These are phyloP conservation scores for Tulasnella sp. DNA, from an alignment of 768 basidiomycete species.

Conservation along the genomic window DNA sequence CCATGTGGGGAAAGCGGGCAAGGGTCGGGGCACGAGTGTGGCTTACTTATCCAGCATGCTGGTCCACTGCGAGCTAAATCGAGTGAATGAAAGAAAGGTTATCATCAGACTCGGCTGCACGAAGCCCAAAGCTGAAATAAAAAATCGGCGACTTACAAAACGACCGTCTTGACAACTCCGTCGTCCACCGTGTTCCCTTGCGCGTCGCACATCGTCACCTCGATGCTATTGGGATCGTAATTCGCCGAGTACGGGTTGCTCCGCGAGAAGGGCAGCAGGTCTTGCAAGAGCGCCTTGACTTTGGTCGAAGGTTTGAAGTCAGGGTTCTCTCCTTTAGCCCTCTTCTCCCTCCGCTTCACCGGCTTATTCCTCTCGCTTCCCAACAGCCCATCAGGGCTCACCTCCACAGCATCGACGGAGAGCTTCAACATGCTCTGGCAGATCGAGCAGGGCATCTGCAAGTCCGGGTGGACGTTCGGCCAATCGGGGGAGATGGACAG, in stretches of 20 bases:
- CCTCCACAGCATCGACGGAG: constrained; percentile 75
- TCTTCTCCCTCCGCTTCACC: constrained; percentile 34
- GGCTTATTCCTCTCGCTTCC: constrained; percentile 38
- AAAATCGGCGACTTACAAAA: constrained; percentile 69
- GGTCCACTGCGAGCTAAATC: constrained; percentile 85
- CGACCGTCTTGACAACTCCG: constrained; percentile 83
- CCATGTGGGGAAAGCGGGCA: not conserved
- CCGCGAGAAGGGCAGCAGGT: constrained; percentile 79
- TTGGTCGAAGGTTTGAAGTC: constrained; percentile 85
- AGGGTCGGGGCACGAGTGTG: constrained; percentile 21
- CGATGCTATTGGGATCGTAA: constrained; percentile 76
- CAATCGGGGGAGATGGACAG: constrained; percentile 76
- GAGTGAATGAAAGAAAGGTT: not conserved
- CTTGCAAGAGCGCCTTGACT: constrained; percentile 77
- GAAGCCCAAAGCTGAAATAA: not conserved
- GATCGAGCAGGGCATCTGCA: constrained; percentile 68
- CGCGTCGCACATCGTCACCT: constrained; percentile 76
- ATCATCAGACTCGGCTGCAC: not conserved
- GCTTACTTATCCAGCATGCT: constrained; percentile 87
- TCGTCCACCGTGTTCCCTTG: constrained; percentile 72
- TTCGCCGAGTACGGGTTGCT: constrained; percentile 86
- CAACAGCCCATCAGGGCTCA: constrained; percentile 61
- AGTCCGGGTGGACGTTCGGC: constrained; percentile 67
- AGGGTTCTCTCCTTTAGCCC: constrained; percentile 38
- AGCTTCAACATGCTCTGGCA: constrained; percentile 72